Percentiles rank a stretch among this genome's conserved stretches.
Evolutionary conservation across 345 rosid genomes (phyloP).

Genomic region (Populus davidiana): DNA sequence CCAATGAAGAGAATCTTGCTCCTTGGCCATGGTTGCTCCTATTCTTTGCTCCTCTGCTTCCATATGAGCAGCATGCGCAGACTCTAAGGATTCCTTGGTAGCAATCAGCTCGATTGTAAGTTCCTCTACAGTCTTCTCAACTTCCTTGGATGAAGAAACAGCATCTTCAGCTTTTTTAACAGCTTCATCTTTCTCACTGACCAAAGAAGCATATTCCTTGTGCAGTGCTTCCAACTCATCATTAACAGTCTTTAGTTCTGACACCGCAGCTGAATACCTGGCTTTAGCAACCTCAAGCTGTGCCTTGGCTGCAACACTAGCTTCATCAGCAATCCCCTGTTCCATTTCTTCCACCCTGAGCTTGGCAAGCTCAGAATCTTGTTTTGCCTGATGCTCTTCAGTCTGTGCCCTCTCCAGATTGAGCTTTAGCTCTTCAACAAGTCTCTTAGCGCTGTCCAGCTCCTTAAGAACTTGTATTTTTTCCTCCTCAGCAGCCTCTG

Average conservation of each 20-base stretch:
- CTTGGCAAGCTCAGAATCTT: slow-evolving; percentile 84
- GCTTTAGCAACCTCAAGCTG: slow-evolving; percentile 92
- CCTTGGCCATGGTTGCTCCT: slow-evolving; percentile 76
- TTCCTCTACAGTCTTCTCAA: slow-evolving; percentile 87
- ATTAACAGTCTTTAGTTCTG: slow-evolving; percentile 67
- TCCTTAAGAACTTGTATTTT: slow-evolving; percentile 59
- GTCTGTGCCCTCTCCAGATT: slow-evolving; percentile 84
- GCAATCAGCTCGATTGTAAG: slow-evolving; percentile 83
- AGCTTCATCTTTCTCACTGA: slow-evolving; percentile 56
- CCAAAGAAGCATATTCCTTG: slow-evolving; percentile 54
- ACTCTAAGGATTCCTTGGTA: slow-evolving; percentile 71
- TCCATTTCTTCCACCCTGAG: slow-evolving; percentile 90
- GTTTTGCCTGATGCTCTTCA: slow-evolving; percentile 88
- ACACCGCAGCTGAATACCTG: slow-evolving; percentile 65
- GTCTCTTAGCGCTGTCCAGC: slow-evolving; percentile 75
- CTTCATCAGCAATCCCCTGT: slow-evolving; percentile 87
- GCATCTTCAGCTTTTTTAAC: slow-evolving; percentile 70
- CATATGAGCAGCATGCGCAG: slow-evolving; percentile 87
- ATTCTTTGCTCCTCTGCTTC: slow-evolving; percentile 91
- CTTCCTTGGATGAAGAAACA: slow-evolving; percentile 63
- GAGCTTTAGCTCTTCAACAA: slow-evolving; percentile 77
- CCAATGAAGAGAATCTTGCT: slow-evolving; percentile 76
- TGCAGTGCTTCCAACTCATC: slow-evolving; percentile 58
- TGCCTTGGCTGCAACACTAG: slow-evolving; percentile 87
- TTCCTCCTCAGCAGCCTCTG: slow-evolving; percentile 61